phyloP scores from a whole-genome alignment of 805 yeast species.

The Brettanomyces anomalus region DNA sequence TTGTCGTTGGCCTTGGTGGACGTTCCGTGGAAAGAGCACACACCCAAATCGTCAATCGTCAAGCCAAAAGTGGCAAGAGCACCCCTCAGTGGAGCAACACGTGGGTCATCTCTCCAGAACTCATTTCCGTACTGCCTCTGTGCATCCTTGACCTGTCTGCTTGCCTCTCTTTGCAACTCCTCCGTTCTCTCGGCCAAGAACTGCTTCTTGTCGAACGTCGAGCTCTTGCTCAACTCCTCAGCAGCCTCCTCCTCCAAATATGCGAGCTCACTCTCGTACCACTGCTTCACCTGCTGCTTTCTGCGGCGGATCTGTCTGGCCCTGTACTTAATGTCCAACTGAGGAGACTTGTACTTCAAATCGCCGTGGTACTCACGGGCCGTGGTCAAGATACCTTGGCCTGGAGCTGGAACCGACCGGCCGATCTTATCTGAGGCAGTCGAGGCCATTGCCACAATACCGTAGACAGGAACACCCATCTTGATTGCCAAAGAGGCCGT shows the following conservation, averaged over 20 bases:
- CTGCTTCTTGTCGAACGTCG: conserved; percentile 21
- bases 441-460: conserved; percentile 87
- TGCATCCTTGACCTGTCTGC: conserved; percentile 78
- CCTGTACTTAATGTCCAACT: conserved; percentile 88
- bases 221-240: conserved; percentile 38
- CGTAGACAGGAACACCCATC: conserved; percentile 99
- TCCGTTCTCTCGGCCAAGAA: conserved; percentile 79
- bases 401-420: conserved; percentile 99
- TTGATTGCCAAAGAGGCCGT: conserved; percentile 85
- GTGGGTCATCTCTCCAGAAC: conserved; percentile 82
- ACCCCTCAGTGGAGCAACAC: conserved; percentile 96
- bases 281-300: conserved; percentile 62
- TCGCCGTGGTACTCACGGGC: conserved; percentile 88
- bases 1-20: conserved; percentile 98
- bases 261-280: conserved; percentile 79
- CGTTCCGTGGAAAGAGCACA: conserved; percentile 98
- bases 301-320: conserved; percentile 81
- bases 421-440: conserved; percentile 99
- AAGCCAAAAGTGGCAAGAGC: conserved; percentile 91
- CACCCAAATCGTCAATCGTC: conserved; percentile 90
- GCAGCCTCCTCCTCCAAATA: conserved; percentile 42
- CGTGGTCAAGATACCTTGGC: conserved; percentile 97
- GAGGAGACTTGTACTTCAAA: conserved; percentile 68
- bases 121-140: conserved; percentile 93
- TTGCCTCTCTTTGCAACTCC: conserved; percentile 78